Evolutionary conservation across 768 basidiomycete genomes (phyloP).

Genomic region (Leccinum uliginosum): DNA sequence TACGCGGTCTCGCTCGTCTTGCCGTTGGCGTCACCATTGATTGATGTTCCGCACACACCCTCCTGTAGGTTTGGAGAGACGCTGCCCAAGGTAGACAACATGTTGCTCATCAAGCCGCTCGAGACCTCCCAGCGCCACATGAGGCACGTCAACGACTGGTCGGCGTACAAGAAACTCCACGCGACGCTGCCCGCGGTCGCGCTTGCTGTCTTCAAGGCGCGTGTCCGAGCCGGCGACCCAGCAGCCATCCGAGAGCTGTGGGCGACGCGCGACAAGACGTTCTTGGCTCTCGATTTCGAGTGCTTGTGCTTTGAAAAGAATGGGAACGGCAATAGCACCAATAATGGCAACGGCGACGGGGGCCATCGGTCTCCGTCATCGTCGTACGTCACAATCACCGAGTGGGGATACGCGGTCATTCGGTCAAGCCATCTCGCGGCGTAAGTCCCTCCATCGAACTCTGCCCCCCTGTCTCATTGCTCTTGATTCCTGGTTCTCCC

Average conservation of each 20-base stretch:
- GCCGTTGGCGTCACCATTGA: not conserved
- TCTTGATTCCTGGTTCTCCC: not conserved
- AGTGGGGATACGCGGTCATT: constrained; percentile 82
- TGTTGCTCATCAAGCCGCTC: constrained; percentile 63
- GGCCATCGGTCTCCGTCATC: not conserved
- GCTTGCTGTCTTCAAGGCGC: constrained; percentile 59
- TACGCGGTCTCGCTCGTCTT: constrained; percentile 16
- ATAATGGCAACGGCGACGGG: not conserved
- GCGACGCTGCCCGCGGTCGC: constrained; percentile 67
- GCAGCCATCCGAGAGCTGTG: constrained; percentile 63
- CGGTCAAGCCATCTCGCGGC: constrained; percentile 66
- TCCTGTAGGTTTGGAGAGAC: constrained; percentile 62
- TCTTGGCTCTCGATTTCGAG: constrained; percentile 71
- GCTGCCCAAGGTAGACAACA: constrained; percentile 67
- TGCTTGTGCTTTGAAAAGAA: constrained; percentile 69
- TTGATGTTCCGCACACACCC: not conserved
- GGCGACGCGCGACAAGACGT: constrained; percentile 67
- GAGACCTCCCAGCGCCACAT: constrained; percentile 66
- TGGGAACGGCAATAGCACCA: not conserved
- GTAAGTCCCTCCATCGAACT: constrained; percentile 38
- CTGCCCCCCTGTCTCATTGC: not conserved
- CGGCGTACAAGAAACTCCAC: constrained; percentile 65
- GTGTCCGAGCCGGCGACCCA: constrained; percentile 63
- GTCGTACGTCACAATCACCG: constrained; percentile 32
- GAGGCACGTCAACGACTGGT: constrained; percentile 63